These are phyloP conservation scores for Clavispora fructus DNA, from an alignment of 805 yeast species.

Conservation along the genomic window DNA sequence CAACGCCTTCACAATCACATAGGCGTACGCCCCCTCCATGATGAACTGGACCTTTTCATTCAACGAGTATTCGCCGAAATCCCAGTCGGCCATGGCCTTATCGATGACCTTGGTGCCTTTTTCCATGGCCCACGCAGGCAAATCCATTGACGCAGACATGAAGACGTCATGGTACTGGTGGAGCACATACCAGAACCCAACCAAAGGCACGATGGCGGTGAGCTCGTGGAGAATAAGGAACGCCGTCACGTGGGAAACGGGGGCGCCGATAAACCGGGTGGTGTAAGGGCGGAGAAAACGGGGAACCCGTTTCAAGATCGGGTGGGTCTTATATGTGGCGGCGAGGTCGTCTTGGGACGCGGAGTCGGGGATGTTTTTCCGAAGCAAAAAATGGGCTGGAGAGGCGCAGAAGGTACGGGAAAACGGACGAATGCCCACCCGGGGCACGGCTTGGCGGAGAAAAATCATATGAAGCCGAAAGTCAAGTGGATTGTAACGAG, in stretches of 20 bases:
- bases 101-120: constrained; percentile 58
- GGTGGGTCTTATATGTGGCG: constrained; percentile 11
- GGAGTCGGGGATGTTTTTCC: background rate
- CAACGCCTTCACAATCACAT: constrained; percentile 57
- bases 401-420: background rate
- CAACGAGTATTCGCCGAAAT: constrained; percentile 30
- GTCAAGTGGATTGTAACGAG: too few species aligned
- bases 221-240: constrained; percentile 69
- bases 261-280: constrained; percentile 46
- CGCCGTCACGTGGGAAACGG: constrained; percentile 56
- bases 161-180: constrained; percentile 48
- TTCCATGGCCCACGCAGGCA: constrained; percentile 57
- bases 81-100: constrained; percentile 38
- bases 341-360: background rate
- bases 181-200: constrained; percentile 62
- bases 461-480: too few species aligned
- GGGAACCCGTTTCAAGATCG: constrained; percentile 42
- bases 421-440: background rate
- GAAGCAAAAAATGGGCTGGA: background rate
- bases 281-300: constrained; percentile 47
- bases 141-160: constrained; percentile 38
- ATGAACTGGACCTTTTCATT: constrained; percentile 51
- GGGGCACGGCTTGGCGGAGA: too few species aligned
- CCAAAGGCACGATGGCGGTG: constrained; percentile 67
- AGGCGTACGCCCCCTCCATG: constrained; percentile 72